These are phyloP conservation scores for Scheffersomyces titani DNA, from an alignment of 1,139 yeast species.

Conservation along the genomic window DNA sequence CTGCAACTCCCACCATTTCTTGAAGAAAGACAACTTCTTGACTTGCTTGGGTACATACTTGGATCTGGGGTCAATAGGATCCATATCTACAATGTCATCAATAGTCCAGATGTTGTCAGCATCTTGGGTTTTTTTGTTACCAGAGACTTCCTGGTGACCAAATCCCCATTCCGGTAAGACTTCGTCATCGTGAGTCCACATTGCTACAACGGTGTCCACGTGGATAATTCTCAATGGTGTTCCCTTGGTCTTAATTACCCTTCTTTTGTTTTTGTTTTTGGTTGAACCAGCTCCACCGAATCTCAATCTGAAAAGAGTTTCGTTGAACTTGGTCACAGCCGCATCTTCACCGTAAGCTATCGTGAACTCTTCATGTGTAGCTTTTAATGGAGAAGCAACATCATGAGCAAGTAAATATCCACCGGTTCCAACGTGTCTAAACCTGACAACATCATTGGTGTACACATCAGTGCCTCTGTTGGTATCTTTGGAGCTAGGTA, in stretches of 20 bases:
- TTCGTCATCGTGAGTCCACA: conserved; percentile 91
- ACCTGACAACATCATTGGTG: conserved; percentile 72
- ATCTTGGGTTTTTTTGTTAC: conserved; percentile 79
- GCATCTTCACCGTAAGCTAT: conserved; percentile 61
- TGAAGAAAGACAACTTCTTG: conserved; percentile 66
- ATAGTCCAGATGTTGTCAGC: conserved; percentile 72
- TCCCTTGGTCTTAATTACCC: conserved; percentile 66
- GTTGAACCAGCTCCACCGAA: conserved; percentile 38
- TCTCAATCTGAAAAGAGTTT: conserved; percentile 78
- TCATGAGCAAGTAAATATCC: conserved; percentile 86
- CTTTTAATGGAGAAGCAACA: conserved; percentile 69
- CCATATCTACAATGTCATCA: conserved; percentile 68
- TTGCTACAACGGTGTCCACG: conserved; percentile 83
- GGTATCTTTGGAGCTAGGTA: conserved; percentile 56
- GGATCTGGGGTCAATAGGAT: conserved; percentile 57
- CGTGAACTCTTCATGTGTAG: conserved; percentile 22
- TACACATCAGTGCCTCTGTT: conserved; percentile 30
- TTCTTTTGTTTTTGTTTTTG: conserved; percentile 46
- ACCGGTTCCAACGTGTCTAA: conserved; percentile 80
- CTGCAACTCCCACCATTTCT: conserved; percentile 90
- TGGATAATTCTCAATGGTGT: conserved; percentile 72
- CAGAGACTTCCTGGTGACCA: conserved; percentile 90
- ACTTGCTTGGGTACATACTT: conserved; percentile 58
- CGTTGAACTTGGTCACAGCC: conserved; percentile 56
- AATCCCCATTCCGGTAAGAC: conserved; percentile 93